These are phyloP conservation scores for Eimeria acervulina DNA, from an alignment of 169 alveolate genomes.

Conservation along the genomic window DNA sequence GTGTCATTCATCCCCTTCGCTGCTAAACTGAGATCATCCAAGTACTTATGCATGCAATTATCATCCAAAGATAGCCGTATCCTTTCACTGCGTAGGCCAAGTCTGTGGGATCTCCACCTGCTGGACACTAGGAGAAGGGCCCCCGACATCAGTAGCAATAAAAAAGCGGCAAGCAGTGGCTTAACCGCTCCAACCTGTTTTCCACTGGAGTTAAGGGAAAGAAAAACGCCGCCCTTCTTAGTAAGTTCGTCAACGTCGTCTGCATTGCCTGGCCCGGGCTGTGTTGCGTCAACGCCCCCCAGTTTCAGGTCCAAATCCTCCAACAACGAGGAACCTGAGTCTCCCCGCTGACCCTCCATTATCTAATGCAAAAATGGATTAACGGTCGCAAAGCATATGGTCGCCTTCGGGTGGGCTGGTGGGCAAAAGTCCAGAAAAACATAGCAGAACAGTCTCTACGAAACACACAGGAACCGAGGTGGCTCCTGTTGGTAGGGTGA, in stretches of 20 bases:
- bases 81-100: too few species aligned
- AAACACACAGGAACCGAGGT: not conserved
- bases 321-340: not conserved
- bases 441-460: not conserved
- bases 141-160: not conserved
- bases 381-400: not conserved
- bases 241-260: not conserved
- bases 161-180: not conserved
- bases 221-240: not conserved
- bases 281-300: not conserved
- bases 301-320: not conserved
- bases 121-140: not conserved
- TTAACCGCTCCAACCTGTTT: not conserved
- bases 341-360: not conserved
- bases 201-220: not conserved
- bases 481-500: not conserved
- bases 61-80: not conserved
- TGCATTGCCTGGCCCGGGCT: not conserved
- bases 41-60: not conserved
- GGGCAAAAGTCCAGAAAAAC: not conserved
- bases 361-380: not conserved
- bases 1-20: not conserved
- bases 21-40: not conserved
- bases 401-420: not conserved
- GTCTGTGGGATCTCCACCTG: not conserved